Base-by-base conservation (phyloP, 306 rosid species). In the Hippophae rhamnoides region DNA sequence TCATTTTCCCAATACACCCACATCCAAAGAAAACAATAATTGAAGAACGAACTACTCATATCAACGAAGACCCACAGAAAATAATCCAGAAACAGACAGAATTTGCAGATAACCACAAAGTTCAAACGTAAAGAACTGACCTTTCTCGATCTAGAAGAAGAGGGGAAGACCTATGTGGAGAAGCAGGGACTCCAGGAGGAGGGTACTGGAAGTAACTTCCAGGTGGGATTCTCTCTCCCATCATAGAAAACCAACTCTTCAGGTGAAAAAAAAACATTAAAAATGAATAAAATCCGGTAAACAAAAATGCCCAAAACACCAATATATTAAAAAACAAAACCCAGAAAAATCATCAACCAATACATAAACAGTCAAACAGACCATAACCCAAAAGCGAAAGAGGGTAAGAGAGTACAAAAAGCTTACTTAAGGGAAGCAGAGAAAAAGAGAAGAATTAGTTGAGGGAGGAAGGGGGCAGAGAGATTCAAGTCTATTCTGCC, bases 221-320 rank as follows among this genome's bases (percentile, higher is more conserved):
- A 63, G 79, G 70, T 40, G 87, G 86, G 72, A 86, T 85, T 83
- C 97, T 83, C 78, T 89, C 97, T 64, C 90, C 94, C 96, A 88
- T 88, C 79, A 60, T 47, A 55, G 38, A 31, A 4, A 31, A 2
- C 38, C 38, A 31, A 31, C 5, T 31, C 38, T 31, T 31, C 38
- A 31, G 38, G 38, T 31, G 23, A 18, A 61, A 62, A 43, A 43
- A 54, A 40, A 47, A 74, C 58, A 13, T 58, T 47, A 60, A 60
- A 54, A 56, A 44, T 42, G 23, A 2, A 50, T 59, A 46, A 5
- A 68, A 52, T 4, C 60, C 68, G 42, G 31, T 51, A 38, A 13
- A 5, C 12, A 8, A 14, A 46, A 61, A 47, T 5, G 38, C 4
- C 38, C 38, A 31, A 23, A 62, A 41, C 18, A 8, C 11, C 50